A percentile compares a stretch with the other conserved stretches of the same genome.
phyloP scores from a whole-genome alignment of 2,329 filamentous ascomycete species.

The Colletotrichum somersetense region DNA sequence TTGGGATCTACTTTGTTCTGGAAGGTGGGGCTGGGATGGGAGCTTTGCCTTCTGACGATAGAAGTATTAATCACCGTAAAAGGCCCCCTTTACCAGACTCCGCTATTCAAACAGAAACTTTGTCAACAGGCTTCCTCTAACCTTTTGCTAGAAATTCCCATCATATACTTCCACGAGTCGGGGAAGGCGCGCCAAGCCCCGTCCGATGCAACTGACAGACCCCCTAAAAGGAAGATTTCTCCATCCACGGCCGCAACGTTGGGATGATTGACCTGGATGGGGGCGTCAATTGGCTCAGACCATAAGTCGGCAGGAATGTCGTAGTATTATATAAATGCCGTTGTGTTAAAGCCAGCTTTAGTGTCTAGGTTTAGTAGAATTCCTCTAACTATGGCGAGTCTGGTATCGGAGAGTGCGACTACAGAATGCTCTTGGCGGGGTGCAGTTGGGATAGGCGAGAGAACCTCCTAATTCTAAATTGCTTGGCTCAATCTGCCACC shows the following conservation, averaged over 20 bases:
- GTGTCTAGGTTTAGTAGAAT: background rate
- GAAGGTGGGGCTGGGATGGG: too few relatives aligned
- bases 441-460: background rate
- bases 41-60: too few relatives aligned
- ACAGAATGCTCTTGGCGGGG: constrained; percentile 6
- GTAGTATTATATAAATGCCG: constrained; percentile 48
- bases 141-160: too few relatives aligned
- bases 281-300: constrained; percentile 46
- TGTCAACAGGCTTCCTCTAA: too few relatives aligned
- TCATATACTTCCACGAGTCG: constrained; percentile 48
- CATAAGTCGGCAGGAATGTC: constrained; percentile 48
- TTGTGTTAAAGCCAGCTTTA: constrained; percentile 45
- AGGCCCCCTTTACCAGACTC: too few relatives aligned
- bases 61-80: too few relatives aligned
- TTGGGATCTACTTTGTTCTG: too few relatives aligned
- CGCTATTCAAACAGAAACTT: too few relatives aligned
- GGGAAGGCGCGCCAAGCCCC: constrained; percentile 47
- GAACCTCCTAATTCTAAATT: too few relatives aligned
- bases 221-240: constrained; percentile 56
- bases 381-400: background rate
- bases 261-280: constrained; percentile 51
- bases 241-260: constrained; percentile 53
- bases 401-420: background rate
- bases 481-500: too few relatives aligned
- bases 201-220: constrained; percentile 45